phyloP scores from a whole-genome alignment of 2,329 filamentous ascomycete genomes.

The Neopestalotiopsis rosae region DNA sequence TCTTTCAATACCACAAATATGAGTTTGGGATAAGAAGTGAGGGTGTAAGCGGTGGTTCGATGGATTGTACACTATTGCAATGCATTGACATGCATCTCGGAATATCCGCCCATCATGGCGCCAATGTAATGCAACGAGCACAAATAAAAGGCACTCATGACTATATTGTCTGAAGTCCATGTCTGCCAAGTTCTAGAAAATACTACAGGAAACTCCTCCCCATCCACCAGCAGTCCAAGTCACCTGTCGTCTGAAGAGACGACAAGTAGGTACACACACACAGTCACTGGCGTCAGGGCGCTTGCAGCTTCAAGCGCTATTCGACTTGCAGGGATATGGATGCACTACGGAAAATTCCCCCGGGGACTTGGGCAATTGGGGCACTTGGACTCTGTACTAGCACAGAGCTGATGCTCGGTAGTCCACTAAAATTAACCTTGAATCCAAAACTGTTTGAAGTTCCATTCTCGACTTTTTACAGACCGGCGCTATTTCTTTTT shows the following conservation, averaged over 20 bases:
- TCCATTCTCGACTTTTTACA: background rate
- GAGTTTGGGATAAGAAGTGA: too few relatives aligned
- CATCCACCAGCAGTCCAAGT: background rate
- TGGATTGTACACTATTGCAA: too few relatives aligned
- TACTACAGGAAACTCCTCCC: background rate
- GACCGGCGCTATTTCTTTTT: background rate
- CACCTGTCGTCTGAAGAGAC: slow-evolving; percentile 8
- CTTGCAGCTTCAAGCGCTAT: background rate
- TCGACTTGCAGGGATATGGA: too few relatives aligned
- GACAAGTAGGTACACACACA: background rate
- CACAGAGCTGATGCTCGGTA: background rate
- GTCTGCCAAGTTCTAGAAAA: slow-evolving; percentile 1
- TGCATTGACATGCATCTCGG: background rate
- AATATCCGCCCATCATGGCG: background rate
- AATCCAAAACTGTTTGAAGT: slow-evolving; percentile 15
- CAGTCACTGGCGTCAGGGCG: background rate
- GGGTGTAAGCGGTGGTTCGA: too few relatives aligned
- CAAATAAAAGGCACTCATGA: background rate
- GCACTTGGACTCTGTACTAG: background rate
- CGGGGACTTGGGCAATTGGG: background rate
- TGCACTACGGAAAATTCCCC: too few relatives aligned
- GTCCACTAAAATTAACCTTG: slow-evolving; percentile 16
- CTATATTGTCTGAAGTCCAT: slow-evolving; percentile 4
- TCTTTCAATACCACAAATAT: too few relatives aligned
- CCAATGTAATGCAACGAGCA: background rate